Evolutionary conservation across 2,329 filamentous ascomycete genomes (phyloP).

Genomic region (Parastagonospora nodorum): DNA sequence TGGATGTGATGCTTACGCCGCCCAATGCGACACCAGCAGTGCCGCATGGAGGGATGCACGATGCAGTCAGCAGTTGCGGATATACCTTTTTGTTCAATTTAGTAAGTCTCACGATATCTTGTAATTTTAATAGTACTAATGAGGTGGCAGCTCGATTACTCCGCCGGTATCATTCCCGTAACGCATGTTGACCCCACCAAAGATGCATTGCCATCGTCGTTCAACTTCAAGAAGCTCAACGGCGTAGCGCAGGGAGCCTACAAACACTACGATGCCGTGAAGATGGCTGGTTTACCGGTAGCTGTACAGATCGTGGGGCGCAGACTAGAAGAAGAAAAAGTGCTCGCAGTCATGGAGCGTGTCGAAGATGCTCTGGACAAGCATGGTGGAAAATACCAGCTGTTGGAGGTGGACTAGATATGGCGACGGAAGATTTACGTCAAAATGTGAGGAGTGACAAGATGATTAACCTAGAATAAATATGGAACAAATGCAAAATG

Average conservation of each 20-base stretch:
- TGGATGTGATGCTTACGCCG: slow-evolving; percentile 82
- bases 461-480: neutral
- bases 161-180: slow-evolving; percentile 79
- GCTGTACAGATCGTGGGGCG: slow-evolving; percentile 83
- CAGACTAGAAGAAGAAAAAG: slow-evolving; percentile 84
- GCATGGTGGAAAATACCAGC: slow-evolving; percentile 55
- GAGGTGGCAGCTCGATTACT: slow-evolving; percentile 73
- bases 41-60: slow-evolving; percentile 83
- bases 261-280: slow-evolving; percentile 78
- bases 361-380: slow-evolving; percentile 74
- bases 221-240: slow-evolving; percentile 70
- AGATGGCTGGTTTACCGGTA: slow-evolving; percentile 87
- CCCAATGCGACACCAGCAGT: slow-evolving; percentile 90
- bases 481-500: neutral
- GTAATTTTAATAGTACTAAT: slow-evolving; percentile 7
- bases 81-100: slow-evolving; percentile 95
- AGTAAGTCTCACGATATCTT: slow-evolving; percentile 53
- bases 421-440: neutral
- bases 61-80: slow-evolving; percentile 83
- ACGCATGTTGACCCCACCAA: slow-evolving; percentile 76
- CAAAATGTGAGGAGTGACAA: neutral
- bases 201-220: slow-evolving; percentile 68
- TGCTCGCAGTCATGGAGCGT: slow-evolving; percentile 77
- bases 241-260: slow-evolving; percentile 82
- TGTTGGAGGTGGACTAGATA: slow-evolving; percentile 52